Base-by-base conservation (phyloP, 805 yeast species). In the Priceomyces haplophilus region DNA sequence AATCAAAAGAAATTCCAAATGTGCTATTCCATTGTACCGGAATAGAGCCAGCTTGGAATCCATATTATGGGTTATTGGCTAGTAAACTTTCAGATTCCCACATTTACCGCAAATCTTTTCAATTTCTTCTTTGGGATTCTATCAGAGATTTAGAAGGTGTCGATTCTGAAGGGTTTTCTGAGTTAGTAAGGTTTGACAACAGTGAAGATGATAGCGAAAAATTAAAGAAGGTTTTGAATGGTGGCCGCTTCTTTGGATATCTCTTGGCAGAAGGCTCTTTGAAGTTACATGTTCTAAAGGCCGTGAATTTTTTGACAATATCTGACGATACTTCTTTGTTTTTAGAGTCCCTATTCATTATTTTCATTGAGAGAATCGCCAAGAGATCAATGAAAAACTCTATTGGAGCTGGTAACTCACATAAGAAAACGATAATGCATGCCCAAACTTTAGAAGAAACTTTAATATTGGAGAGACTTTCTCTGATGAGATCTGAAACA, bases 51-150 rank as follows among this genome's bases (percentile, higher is more conserved):
- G 76, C 78, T 0, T 90, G 85, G 69, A 93, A 93, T 57, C 97
- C 97, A 2, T 93, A 85, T 60, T 93, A 93, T 61, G 86, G 90
- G 0, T 64, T 85, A 18, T 75, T 93, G 25, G 95, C 95, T 0
- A 73, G 74, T 19, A 86, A 85, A 53, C 64, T 90, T 20, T 85
- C 96, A 55, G 82, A 82, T 23, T 78, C 79, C 17, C 95, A 88
- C 52, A 71, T 81, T 2, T 66, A 85, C 61, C 76, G 86, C 57
- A 89, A 90, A 62, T 80, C 95, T 0, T 84, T 93, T 53, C 97
- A 91, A 58, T 89, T 93, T 59, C 71, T 80, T 53, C 71, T 93
- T 32, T 93, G 98, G 98, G 96, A 93, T 61, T 73, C 81, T 34
- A 54, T 90, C 13, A 81, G 81, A 50, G 87, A 82, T 27, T 67